Evolutionary conservation across 352 stramenopile species (phyloP), one percentile per base, ranked within the genome.

Genomic region (Phytophthora sojae): DNA sequence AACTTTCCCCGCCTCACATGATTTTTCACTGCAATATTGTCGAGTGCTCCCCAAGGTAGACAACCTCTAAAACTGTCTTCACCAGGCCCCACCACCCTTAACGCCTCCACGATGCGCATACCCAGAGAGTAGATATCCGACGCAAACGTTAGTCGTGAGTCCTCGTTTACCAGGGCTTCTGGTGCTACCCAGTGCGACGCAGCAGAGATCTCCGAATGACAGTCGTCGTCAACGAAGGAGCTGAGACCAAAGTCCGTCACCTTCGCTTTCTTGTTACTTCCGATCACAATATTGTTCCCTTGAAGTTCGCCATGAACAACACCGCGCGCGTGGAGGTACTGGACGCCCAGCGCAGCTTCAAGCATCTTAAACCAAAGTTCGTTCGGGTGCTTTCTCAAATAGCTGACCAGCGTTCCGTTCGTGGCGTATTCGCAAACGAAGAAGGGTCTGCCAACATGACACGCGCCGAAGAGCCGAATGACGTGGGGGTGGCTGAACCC

Each of bases 221-320:
- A 6, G 15, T 15, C 15, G n/a, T 58, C n/a, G 30, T 17, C 12
- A 45, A 8, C 29, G 29, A 35, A 30, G 1, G 49, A 71, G 35
- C 64, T 71, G 1, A 69, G 54, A 12, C 62, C 62, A 39, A 69
- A 69, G 15, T 69, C 62, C 29, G 45, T 69, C 62, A 69, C 54
- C 29, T 69, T 69, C 17, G 62, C 54, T 19, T 63, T 69, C 32
- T 35, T 47, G 30, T 69, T 54, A 19, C 54, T 69, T 1, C 62
- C 55, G 14, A 69, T 49, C n/a, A 69, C 54, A 23, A 69, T 59
- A 21, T 64, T 69, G 32, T 69, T 69, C 0, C 54, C 35, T 61
- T 56, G 52, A 2, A 61, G 37, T 3, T 62, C 56, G 15, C 56
- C 37, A 25, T 62, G 56, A n/a, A 62, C 39, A 29, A 62, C 26